These are phyloP conservation scores for Exidia glandulosa DNA, from an alignment of 768 basidiomycete species.

Conservation along the genomic window DNA sequence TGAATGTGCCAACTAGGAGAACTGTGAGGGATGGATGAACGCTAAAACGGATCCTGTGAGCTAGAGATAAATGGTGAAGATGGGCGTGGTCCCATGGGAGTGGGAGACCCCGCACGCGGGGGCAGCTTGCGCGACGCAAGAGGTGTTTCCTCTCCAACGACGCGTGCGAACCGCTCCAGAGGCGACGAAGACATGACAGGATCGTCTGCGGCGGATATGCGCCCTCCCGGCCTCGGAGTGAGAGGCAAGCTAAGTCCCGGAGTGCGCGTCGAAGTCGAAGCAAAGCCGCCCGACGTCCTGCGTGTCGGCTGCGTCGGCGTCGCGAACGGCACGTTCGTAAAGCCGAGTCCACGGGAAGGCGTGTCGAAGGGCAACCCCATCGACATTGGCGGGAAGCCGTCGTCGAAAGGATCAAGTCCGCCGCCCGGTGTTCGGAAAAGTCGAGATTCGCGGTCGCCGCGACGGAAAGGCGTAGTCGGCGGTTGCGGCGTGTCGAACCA, in stretches of 20 bases:
- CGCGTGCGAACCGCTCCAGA: background rate
- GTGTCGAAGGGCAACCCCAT: conserved; percentile 73
- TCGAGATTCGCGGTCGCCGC: background rate
- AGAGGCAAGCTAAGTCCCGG: background rate
- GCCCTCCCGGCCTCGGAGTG: background rate
- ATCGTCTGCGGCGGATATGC: background rate
- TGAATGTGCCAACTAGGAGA: no score
- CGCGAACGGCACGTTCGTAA: conserved; percentile 13
- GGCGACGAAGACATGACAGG: background rate
- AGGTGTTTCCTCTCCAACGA: background rate
- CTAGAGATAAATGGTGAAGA: background rate
- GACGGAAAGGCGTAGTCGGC: background rate
- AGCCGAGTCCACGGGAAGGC: conserved; percentile 66
- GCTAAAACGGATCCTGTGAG: background rate
- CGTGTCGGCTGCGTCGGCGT: background rate
- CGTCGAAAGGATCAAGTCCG: background rate
- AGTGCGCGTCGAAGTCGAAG: no score
- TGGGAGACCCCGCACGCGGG: background rate
- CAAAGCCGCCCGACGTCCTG: background rate
- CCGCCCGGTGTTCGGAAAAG: background rate
- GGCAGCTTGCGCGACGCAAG: background rate
- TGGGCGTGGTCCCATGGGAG: background rate
- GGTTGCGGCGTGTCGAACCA: background rate
- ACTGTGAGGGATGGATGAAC: no score
- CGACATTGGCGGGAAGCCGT: background rate